Evolutionary conservation across 2,329 filamentous ascomycete genomes (phyloP), one percentile per base, ranked within the genome.

Genomic region (Diaporthe australafricana): DNA sequence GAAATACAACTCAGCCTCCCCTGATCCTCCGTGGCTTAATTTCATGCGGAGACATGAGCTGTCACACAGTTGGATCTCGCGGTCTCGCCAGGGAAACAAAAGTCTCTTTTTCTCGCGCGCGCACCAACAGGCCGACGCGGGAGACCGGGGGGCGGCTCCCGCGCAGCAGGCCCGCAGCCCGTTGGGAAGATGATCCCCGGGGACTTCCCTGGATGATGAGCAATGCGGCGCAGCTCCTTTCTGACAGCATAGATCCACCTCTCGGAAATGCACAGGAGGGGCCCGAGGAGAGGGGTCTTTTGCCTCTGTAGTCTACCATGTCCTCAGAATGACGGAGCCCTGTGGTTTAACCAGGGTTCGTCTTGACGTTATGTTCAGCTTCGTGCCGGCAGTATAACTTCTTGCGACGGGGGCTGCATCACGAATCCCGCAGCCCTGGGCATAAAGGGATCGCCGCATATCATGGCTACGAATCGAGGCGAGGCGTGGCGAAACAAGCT

Each of bases 191-290:
- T 35, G 9, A 35, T 35, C 14, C 60, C 9, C 42, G 14, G 22
- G 25, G 17, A 4, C 2, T 35, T 48, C 11, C 30, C 42, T 63
- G 60, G 60, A 35, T 25, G 40, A 63, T 48, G 60, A 42, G 27
- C 60, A 20, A 20, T 35, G n/a, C 35, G n/a, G 40, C n/a, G 42
- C 42, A 63, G 42, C n/a, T 63, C 42, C 60, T 48, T 48, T 25
- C 27, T 63, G 60, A 63, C 60, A 35, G 42, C 40, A 63, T 9
- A 35, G 60, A 22, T 63, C 60, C 60, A 63, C 60, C 42, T 48
- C 14, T 63, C 60, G 60, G 60, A 63, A 63, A 63, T 63, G 60
- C 60, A 48, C 60, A 63, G 60, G 60, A 63, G 60, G 42, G 60
- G 42, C 9, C 60, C 60, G 60, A 63, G 42, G 30, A 5, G 27